These are phyloP conservation scores for Stephania yunnanensis DNA, from an alignment of 164 flowering plant species.

Conservation along the genomic window DNA sequence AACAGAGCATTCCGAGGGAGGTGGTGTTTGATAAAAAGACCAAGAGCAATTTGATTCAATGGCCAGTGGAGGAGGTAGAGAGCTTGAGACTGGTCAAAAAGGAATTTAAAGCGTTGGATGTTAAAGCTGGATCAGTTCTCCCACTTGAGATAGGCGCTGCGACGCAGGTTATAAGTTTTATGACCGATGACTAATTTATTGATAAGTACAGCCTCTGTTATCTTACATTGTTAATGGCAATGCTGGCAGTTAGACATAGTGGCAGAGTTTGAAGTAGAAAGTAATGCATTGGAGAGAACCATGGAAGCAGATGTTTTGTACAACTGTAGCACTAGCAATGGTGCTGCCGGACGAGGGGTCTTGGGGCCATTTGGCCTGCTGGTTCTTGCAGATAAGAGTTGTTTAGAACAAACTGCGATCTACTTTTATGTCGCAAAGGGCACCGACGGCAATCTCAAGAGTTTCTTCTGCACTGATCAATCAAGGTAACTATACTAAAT, in stretches of 20 bases:
- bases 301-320: constrained; percentile 31
- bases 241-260: constrained; percentile 55
- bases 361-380: constrained; percentile 85
- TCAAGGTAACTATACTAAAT: constrained; percentile 32
- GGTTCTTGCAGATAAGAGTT: constrained; percentile 53
- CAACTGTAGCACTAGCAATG: constrained; percentile 52
- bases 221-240: not conserved
- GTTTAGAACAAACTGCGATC: constrained; percentile 65
- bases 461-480: constrained; percentile 72
- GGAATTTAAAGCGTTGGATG: constrained; percentile 30
- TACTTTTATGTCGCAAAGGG: constrained; percentile 69
- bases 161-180: constrained; percentile 32
- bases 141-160: constrained; percentile 46
- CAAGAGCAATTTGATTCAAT: constrained; percentile 54
- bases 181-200: not conserved
- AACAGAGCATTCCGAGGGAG: constrained; percentile 67
- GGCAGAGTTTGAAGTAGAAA: constrained; percentile 65
- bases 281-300: constrained; percentile 30
- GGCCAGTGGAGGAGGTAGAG: constrained; percentile 83
- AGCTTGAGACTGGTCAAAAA: constrained; percentile 40
- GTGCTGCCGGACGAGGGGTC: constrained; percentile 53
- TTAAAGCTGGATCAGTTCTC: constrained; percentile 48
- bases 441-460: constrained; percentile 39
- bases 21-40: constrained; percentile 56
- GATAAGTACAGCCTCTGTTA: not conserved